Percentiles rank a stretch among this genome's conserved stretches.
These are phyloP conservation scores for Sambucus nigra DNA, from an alignment of 129 eudicot species.

Conservation along the genomic window DNA sequence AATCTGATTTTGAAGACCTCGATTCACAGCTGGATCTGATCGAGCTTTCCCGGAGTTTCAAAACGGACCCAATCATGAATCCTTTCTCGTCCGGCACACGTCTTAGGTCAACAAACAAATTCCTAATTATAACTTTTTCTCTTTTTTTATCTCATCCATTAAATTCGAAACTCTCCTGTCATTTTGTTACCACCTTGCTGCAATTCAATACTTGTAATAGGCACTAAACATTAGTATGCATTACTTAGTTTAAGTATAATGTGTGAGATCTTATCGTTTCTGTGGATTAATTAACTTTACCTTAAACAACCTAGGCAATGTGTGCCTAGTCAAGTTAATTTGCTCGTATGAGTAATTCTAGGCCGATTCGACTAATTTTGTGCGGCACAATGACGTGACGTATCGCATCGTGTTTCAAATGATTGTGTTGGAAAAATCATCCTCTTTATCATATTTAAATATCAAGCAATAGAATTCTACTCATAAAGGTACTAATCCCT, in stretches of 20 bases:
- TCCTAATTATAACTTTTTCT: neutral
- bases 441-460: too few species aligned
- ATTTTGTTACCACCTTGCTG: neutral
- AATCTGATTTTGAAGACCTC: neutral
- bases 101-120: conserved; percentile 44
- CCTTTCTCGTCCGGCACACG: conserved; percentile 89
- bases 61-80: conserved; percentile 65
- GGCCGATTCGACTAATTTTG: too few species aligned
- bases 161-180: neutral
- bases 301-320: too few species aligned
- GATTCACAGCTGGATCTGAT: conserved; percentile 36
- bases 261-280: neutral
- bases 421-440: too few species aligned
- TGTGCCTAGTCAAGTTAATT: too few species aligned
- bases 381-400: too few species aligned
- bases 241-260: neutral
- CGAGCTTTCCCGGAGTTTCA: conserved; percentile 34
- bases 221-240: neutral
- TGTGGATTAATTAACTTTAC: too few species aligned
- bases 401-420: too few species aligned
- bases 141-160: neutral
- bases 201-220: neutral
- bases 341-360: too few species aligned
- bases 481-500: too few species aligned
- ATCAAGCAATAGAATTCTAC: too few species aligned